Evolutionary conservation across 768 basidiomycete genomes (phyloP), one percentile per base, ranked within the genome.

Genomic region (Tylopilus sp.): DNA sequence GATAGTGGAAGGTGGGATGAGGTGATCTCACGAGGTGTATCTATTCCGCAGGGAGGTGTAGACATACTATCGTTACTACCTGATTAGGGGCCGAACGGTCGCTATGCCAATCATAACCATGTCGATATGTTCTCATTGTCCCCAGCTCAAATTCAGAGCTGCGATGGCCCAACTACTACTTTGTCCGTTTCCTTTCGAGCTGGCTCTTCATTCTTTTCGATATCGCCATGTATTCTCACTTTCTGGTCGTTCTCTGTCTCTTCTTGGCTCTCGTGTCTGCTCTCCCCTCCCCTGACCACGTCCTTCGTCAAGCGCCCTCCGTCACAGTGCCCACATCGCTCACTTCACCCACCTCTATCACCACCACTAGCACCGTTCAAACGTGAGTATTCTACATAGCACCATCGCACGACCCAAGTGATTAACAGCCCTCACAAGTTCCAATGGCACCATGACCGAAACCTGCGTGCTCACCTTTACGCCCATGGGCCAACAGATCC

Each of bases 1-100:
- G 71, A 75, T 79, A 9, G 83, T 98, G 2, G 90, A 92, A 59
- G 82, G 84, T 20, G 84, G 81, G 30, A 82, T 86, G 82, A 69
- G 70, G 45, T 67, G 62, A 61, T 35, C 13, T 35, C 25, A 22
- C 7, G 30, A 17, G 26, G 28, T 28, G 35, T n/a, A 35, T 35
- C 33, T 15, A 35, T 35, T 35, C 12, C 30, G 12, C 30, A 31
- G 31, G 11, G 31, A 31, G 31, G 15, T 35, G 33, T 35, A 35
- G 15, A 35, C 13, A 35, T 28, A 10, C 28, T 28, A 28, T 28
- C 12, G 33, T 44, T 21, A 22, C 39, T 12, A 22, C 25, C 5
- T 38, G 40, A 45, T 41, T 40, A 23, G 47, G 41, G 57, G 49
- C 30, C 22, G 31, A 13, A 31, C 31, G 31, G 60, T 62, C 55